phyloP scores from a whole-genome alignment of 2,329 filamentous ascomycete species.

The Paracoccidioides lutzii region DNA sequence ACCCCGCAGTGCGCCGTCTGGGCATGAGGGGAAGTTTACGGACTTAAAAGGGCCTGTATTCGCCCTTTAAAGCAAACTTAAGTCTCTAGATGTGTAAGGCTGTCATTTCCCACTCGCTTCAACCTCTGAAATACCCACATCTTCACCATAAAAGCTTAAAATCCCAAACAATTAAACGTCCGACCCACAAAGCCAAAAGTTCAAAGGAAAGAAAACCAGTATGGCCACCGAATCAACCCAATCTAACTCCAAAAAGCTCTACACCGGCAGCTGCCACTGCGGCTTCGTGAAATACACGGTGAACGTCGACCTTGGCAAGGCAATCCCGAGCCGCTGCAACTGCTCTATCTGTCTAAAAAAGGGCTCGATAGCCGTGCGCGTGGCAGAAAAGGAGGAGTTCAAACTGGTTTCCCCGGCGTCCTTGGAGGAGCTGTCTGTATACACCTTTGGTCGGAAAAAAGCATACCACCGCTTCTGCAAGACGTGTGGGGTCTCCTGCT shows the following conservation, averaged over 20 bases:
- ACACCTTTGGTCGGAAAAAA: slow-evolving; percentile 3
- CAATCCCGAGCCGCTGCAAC: slow-evolving; percentile 6
- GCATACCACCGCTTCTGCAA: slow-evolving; percentile 9
- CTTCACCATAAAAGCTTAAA: no score
- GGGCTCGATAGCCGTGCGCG: slow-evolving; percentile 2
- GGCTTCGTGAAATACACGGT: slow-evolving; percentile 8
- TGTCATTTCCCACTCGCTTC: no score
- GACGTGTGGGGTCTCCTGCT: slow-evolving; percentile 8
- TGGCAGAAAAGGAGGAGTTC: slow-evolving; percentile 1
- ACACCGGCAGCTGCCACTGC: slow-evolving; percentile 11
- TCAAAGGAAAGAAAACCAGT: neutral
- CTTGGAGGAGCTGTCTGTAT: slow-evolving; percentile 4
- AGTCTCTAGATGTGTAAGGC: no score
- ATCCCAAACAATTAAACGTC: no score
- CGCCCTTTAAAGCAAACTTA: no score
- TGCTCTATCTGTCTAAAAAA: slow-evolving; percentile 12
- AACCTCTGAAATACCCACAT: no score
- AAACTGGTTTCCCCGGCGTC: slow-evolving; percentile 6
- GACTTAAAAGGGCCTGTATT: no score
- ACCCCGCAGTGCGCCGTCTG: no score
- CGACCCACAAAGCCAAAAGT: neutral
- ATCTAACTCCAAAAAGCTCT: slow-evolving; percentile 1
- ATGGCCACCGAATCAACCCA: neutral
- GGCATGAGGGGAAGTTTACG: no score
- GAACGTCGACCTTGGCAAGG: slow-evolving; percentile 12